Conservation (phyloP, 2,329 filamentous ascomycete genomes). For the Exophiala viscosa region DNA sequence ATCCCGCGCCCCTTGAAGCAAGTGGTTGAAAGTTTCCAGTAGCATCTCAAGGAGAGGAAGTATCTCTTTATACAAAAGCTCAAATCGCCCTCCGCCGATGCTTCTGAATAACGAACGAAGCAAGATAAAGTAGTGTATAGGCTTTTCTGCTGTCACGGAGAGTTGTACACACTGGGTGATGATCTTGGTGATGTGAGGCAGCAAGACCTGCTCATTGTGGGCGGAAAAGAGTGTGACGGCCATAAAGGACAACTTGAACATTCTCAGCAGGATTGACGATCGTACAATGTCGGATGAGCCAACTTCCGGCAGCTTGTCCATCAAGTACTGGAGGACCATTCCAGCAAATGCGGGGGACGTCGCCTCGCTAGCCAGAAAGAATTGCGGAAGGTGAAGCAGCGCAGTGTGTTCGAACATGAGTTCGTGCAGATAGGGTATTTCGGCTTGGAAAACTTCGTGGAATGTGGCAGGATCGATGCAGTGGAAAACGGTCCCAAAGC, state of each 20-base stretch:
- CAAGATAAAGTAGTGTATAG: slow-evolving; percentile 97
- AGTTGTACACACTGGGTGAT: slow-evolving; percentile 96
- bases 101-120: slow-evolving; percentile 89
- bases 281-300: slow-evolving; percentile 88
- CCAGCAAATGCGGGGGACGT: slow-evolving; percentile 97
- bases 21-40: slow-evolving; percentile 91
- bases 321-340: slow-evolving; percentile 95
- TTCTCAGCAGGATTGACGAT: slow-evolving; percentile 82
- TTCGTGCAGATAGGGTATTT: slow-evolving; percentile 93
- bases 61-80: slow-evolving; percentile 97
- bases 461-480: slow-evolving; percentile 98
- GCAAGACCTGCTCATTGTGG: slow-evolving; percentile 91
- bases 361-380: slow-evolving; percentile 96
- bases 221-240: slow-evolving; percentile 91
- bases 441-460: slow-evolving; percentile 95
- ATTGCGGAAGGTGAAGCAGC: slow-evolving; percentile 91
- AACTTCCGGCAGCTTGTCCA: slow-evolving; percentile 94
- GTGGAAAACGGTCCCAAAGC: slow-evolving; percentile 96
- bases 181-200: slow-evolving; percentile 95
- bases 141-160: slow-evolving; percentile 91
- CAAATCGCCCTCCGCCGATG: slow-evolving; percentile 94
- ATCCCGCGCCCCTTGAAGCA: slow-evolving; percentile 85
- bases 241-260: slow-evolving; percentile 99
- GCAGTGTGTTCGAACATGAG: slow-evolving; percentile 97
- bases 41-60: slow-evolving; percentile 95